Conservation (phyloP, 23 red algal species). For the Gracilaria vermiculophylla region DNA sequence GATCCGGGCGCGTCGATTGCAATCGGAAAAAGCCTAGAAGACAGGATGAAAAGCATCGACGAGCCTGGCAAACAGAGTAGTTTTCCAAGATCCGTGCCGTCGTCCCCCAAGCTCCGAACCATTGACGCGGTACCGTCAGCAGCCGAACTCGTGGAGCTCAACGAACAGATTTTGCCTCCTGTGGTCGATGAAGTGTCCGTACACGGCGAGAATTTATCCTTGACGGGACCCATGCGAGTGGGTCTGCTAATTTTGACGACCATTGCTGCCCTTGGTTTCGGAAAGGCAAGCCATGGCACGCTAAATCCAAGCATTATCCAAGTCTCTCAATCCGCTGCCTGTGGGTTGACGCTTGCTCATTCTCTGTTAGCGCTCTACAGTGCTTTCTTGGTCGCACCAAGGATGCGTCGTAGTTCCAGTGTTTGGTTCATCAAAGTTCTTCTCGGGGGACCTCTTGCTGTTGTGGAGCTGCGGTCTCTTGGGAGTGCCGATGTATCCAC, state of each 20-base stretch:
- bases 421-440: slow-evolving; percentile 56
- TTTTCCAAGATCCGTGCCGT: neutral
- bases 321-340: neutral
- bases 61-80: neutral
- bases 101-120: neutral
- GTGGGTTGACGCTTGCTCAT: slow-evolving; percentile 37
- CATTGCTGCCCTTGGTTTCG: slow-evolving; percentile 35
- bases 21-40: slow-evolving; percentile 41
- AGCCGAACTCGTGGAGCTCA: slow-evolving; percentile 15
- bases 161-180: slow-evolving; percentile 9
- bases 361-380: slow-evolving; percentile 22
- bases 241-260: slow-evolving; percentile 27
- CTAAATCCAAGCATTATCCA: neutral
- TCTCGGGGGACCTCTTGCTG: slow-evolving; percentile 35
- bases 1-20: slow-evolving; percentile 33
- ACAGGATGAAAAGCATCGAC: neutral
- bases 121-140: slow-evolving; percentile 38
- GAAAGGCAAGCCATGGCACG: slow-evolving; percentile 22
- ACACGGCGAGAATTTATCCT: slow-evolving; percentile 35
- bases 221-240: slow-evolving; percentile 28
- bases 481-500: neutral
- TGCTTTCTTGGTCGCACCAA: slow-evolving; percentile 17
- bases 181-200: slow-evolving; percentile 23
- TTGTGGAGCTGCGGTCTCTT: neutral
- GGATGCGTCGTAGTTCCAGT: slow-evolving; percentile 20